These are phyloP conservation scores for Blastobotrys ciferrii DNA, from an alignment of 1,139 yeast species.

Conservation along the genomic window DNA sequence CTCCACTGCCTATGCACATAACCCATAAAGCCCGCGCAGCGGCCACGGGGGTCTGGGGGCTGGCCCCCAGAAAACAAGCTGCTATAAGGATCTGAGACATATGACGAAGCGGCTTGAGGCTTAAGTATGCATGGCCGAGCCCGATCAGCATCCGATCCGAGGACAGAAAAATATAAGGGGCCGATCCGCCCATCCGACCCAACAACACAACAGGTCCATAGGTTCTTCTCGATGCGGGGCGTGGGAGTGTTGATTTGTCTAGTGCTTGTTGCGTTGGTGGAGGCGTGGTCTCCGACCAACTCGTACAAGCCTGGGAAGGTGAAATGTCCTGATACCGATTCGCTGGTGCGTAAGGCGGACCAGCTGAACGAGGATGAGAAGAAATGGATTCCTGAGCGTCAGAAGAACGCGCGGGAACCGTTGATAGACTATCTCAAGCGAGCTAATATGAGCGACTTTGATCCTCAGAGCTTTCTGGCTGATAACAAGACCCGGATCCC, in stretches of 20 bases:
- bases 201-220: not conserved
- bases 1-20: no score
- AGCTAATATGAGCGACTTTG: constrained; percentile 60
- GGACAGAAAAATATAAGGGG: not conserved
- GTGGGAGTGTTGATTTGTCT: not conserved
- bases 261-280: constrained; percentile 6
- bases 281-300: constrained; percentile 27
- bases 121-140: no score
- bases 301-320: constrained; percentile 31
- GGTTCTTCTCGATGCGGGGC: no score
- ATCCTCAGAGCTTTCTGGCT: constrained; percentile 49
- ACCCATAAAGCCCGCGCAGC: no score
- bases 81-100: no score
- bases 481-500: constrained; percentile 40
- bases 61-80: no score
- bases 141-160: no score
- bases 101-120: no score
- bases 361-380: constrained; percentile 25
- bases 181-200: not conserved
- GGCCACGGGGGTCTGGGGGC: no score
- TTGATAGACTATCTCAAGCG: constrained; percentile 55
- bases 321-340: constrained; percentile 26
- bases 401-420: constrained; percentile 50
- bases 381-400: constrained; percentile 41
- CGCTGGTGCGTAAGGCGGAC: constrained; percentile 26